A percentile compares a stretch with the other conserved stretches of the same genome.
Conservation (phyloP, 768 basidiomycete species). For the Mycena chlorophos region DNA sequence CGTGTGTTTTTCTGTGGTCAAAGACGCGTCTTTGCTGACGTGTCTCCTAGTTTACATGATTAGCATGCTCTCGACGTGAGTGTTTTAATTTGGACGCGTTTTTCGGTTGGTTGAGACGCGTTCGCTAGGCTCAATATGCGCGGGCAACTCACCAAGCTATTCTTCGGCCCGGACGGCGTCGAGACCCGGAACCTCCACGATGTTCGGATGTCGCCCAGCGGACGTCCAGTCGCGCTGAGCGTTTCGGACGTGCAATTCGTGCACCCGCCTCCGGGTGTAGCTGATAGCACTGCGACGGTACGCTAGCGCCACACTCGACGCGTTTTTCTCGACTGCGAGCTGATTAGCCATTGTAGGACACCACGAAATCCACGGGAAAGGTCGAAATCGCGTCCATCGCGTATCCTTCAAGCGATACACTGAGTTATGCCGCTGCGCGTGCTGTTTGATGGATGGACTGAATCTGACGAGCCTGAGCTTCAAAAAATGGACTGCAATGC, state of each 20-base stretch:
- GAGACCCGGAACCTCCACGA: neutral
- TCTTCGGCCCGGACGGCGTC: neutral
- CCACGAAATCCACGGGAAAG: no score
- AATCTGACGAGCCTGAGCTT: no score
- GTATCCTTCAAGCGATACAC: no score
- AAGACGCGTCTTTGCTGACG: neutral
- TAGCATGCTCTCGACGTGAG: slow-evolving; percentile 21
- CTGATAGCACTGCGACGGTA: no score
- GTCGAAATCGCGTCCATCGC: no score
- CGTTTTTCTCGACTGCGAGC: no score
- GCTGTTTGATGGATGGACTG: no score
- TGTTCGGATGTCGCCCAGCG: neutral
- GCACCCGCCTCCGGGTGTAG: slow-evolving; percentile 3
- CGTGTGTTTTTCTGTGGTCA: neutral
- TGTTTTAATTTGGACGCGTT: neutral
- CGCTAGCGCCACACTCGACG: no score
- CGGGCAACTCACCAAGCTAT: slow-evolving; percentile 1
- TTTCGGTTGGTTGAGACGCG: neutral
- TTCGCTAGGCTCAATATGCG: slow-evolving; percentile 15
- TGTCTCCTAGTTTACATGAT: slow-evolving; percentile 17
- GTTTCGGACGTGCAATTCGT: slow-evolving; percentile 13
- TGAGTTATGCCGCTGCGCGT: no score
- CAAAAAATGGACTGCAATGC: no score
- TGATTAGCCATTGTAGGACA: no score
- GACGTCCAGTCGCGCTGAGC: neutral